Evolutionary conservation across 192 early-diverging fungal species (phyloP), one percentile per base, ranked within the genome.

Genomic region (Backusella psychrophila): DNA sequence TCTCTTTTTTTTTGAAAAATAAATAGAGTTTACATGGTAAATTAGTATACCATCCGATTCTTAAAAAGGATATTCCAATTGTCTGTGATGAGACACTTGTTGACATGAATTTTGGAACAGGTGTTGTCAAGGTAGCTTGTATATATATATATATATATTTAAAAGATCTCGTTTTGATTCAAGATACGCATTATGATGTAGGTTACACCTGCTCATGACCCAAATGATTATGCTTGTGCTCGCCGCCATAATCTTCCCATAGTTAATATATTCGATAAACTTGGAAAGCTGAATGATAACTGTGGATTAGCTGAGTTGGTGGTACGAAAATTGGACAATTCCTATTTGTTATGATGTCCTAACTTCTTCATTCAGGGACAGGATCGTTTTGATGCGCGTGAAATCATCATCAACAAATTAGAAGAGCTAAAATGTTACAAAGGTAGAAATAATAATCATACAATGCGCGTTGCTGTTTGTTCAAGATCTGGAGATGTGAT

Each of bases 141-240:
- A 23, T 36, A 69, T 52, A 52, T n/a, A n/a, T 53, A 26, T 11
- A 59, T 26, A 75, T 26, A 36, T 78, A 8, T 19, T 17, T n/a
- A 19, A 21, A 15, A 14, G 23, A 21, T 69, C n/a, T 36, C 6
- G 17, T 73, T 29, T 73, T 19, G 23, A 59, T 73, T 26, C 46
- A 23, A 63, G 29, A n/a, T 6, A 35, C 59, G 4, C 14, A 66
- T 36, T 42, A 46, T 71, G 26, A 36, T 75, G 11, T 90, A 93
- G 89, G 92, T 98, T 65, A 98, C 97, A 2, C 97, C 97, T 21
- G 96, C 96, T 3, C 97, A 99, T 77, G 97, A 99, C 73, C 91
- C 82, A 15, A 94, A 94, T 82, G 97, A 99, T 83, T 96, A 94
- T 78, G 90, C 86, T 1, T 94, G 95, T 77, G 97, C 94, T 35